Percentiles rank a stretch among this genome's conserved stretches.
Conservation (phyloP, 345 rosid genomes). For the Noccaea caerulescens region DNA sequence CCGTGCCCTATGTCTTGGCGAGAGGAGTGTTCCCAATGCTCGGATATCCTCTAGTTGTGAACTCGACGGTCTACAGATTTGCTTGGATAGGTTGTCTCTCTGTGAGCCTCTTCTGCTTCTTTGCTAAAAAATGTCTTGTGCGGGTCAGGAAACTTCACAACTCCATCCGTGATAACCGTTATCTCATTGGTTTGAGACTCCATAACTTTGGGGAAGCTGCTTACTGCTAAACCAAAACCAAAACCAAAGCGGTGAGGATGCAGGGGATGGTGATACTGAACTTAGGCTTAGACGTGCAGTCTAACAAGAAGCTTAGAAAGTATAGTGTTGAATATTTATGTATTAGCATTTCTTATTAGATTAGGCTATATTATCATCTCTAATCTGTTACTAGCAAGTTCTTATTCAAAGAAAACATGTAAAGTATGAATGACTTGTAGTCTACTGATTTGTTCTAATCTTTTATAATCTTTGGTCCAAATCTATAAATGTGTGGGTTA, state of each 20-base stretch:
- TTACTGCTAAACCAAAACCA: conserved; percentile 31
- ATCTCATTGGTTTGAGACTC: conserved; percentile 88
- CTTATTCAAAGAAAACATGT: too few relatives aligned
- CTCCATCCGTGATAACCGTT: conserved; percentile 92
- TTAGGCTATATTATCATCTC: too few relatives aligned
- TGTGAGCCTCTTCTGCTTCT: conserved; percentile 72
- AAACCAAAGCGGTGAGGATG: conserved; percentile 40
- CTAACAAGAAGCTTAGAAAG: conserved; percentile 45
- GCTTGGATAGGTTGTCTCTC: conserved; percentile 97
- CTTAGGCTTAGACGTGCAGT: conserved; percentile 61
- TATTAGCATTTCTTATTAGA: too few relatives aligned
- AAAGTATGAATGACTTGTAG: too few relatives aligned
- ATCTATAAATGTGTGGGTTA: too few relatives aligned
- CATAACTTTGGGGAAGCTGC: conserved; percentile 80
- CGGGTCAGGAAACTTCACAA: conserved; percentile 99
- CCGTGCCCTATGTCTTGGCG: conserved; percentile 75
- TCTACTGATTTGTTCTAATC: too few relatives aligned
- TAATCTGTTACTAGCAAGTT: too few relatives aligned
- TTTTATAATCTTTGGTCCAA: too few relatives aligned
- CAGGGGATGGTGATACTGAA: conserved; percentile 50
- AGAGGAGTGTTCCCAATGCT: conserved; percentile 91
- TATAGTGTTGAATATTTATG: background rate
- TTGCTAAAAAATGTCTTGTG: conserved; percentile 83
- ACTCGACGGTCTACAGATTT: conserved; percentile 92
- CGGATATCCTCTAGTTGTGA: conserved; percentile 90